Evolutionary conservation across 106 monocot genomes (phyloP), one percentile per base, ranked within the genome.

Genomic region (Platanthera guangdongensis): DNA sequence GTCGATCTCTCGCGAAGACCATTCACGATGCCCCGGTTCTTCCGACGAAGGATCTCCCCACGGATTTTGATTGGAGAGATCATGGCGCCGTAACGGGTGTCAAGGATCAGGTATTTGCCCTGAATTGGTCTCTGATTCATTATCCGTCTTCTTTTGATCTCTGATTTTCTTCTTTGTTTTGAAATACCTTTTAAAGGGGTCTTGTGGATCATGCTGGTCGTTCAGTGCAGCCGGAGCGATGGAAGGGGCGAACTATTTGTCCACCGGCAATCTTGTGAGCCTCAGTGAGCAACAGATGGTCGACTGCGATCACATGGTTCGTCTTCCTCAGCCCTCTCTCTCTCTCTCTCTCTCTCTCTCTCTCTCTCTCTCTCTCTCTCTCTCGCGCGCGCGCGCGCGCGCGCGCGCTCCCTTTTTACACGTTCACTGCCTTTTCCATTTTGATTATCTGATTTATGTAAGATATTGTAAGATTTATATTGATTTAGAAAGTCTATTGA

Each of bases 191-290:
- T 51, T 82, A 4, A 68, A 94, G 94, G 94, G 94, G n/a, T 86
- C 90, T 5, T 94, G 94, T 65, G 94, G 94, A 51, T 94, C 94
- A 22, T 94, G 94, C 88, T 94, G 94, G 94, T 88, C 94, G n/a
- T 94, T 94, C 83, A 94, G 94, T 72, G 74, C 94, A n/a, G 82
- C 86, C 0, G 94, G 79, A 52, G 94, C 94, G 54, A 68, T 94
- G 49, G 94, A 94, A 83, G 90, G 90, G 21, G 94, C 88, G 3
- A 83, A 94, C 76, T 94, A 86, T 78, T 72, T 94, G 48, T 75
- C 94, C 9, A 94, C 94, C 6, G 88, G 94, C 7, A 83, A 90
- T 30, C 84, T 93, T 9, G 83, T 79, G 45, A 88, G 83, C 77
- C 85, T 94, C 46, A 90, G 90, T 72, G 94, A 94, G 81, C 94